A percentile compares a stretch with the other conserved stretches of the same genome.
Evolutionary conservation across 176 grass and related monocot species (phyloP).

Genomic region (Ampelocalamus luodianensis): DNA sequence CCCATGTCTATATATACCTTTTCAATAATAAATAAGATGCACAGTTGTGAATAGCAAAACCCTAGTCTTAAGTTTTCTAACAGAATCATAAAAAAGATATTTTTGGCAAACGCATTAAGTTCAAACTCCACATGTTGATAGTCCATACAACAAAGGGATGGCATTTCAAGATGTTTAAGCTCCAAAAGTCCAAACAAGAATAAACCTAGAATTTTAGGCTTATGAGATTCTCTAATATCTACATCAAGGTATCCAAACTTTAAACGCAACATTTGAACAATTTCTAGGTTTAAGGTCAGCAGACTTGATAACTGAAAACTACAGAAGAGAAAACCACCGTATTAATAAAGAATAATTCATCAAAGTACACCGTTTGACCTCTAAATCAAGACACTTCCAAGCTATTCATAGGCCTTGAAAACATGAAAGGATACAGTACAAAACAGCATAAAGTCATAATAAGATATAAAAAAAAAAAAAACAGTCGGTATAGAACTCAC

Average conservation of each 20-base stretch:
- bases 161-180: slow-evolving; percentile 23
- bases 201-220: slow-evolving; percentile 20
- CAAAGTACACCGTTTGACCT: background rate
- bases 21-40: no score
- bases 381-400: slow-evolving; percentile 2
- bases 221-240: slow-evolving; percentile 9
- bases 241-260: background rate
- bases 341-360: slow-evolving; percentile 20
- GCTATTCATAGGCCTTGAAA: slow-evolving; percentile 16
- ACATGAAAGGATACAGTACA: slow-evolving; percentile 32
- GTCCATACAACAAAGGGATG: slow-evolving; percentile 7
- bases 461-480: background rate
- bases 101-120: background rate
- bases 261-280: background rate
- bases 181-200: background rate
- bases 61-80: no score
- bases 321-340: background rate
- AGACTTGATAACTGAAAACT: background rate
- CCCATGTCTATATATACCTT: no score
- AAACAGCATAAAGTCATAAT: background rate
- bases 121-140: slow-evolving; percentile 5
- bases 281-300: background rate
- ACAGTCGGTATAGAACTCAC: slow-evolving; percentile 56
- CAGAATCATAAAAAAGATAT: background rate
- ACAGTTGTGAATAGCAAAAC: no score